Percentiles rank a stretch among this genome's conserved stretches.
These are phyloP conservation scores for Penstemon eatonii DNA, from an alignment of 257 asterid genomes.

Conservation along the genomic window DNA sequence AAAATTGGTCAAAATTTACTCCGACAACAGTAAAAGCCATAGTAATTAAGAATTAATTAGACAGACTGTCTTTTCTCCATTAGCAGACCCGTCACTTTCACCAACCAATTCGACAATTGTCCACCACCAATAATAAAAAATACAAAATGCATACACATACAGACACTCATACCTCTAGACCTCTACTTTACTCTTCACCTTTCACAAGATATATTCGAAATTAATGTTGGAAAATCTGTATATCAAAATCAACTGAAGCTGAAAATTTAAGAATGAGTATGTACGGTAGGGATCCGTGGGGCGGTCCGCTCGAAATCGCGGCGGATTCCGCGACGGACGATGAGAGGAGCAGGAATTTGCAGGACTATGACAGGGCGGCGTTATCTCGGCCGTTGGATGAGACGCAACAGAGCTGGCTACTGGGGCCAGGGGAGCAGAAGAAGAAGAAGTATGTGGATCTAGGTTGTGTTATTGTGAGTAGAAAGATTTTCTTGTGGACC, in stretches of 20 bases:
- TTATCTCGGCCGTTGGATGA: constrained; percentile 87
- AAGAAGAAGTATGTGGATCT: constrained; percentile 98
- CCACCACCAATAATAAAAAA: neutral
- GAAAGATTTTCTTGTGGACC: constrained; percentile 88
- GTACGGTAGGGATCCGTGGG: constrained; percentile 99
- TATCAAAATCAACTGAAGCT: too few species aligned
- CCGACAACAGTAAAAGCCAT: neutral
- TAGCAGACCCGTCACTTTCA: constrained; percentile 35
- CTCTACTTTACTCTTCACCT: neutral
- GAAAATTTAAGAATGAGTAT: constrained; percentile 33
- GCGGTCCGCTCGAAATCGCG: constrained; percentile 94
- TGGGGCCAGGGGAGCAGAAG: constrained; percentile 95
- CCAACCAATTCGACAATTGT: constrained; percentile 23
- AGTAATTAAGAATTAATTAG: constrained; percentile 29
- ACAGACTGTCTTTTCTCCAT: constrained; percentile 40
- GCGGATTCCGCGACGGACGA: constrained; percentile 97
- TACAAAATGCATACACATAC: neutral
- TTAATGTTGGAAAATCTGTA: too few species aligned
- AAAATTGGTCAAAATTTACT: neutral
- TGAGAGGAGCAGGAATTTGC: constrained; percentile 85
- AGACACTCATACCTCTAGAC: constrained; percentile 1
- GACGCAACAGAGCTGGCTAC: constrained; percentile 98
- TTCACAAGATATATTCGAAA: too few species aligned
- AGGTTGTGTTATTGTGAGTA: constrained; percentile 87
- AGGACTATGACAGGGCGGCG: constrained; percentile 90